A percentile compares a stretch with the other conserved stretches of the same genome.
These are phyloP conservation scores for Penicillium ochrochloron DNA, from an alignment of 495 filamentous ascomycete species.

Conservation along the genomic window DNA sequence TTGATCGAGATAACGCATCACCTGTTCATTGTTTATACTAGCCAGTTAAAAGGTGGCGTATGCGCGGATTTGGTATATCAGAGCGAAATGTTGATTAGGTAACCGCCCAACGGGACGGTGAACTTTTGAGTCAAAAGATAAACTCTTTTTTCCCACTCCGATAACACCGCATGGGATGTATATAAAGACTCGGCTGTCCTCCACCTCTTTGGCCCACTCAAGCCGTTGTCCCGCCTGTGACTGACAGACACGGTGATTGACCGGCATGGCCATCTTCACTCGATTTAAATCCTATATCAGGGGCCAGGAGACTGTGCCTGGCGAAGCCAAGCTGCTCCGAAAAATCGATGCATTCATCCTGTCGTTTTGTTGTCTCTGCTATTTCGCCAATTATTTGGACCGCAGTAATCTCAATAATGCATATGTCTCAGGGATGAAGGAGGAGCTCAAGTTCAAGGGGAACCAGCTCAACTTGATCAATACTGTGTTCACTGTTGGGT, in stretches of 20 bases:
- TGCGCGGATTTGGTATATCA: slow-evolving; percentile 2
- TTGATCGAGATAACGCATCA: slow-evolving; percentile 1
- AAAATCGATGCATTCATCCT: slow-evolving; percentile 65
- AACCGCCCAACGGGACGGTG: slow-evolving; percentile 1
- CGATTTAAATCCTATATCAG: slow-evolving; percentile 11
- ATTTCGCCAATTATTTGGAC: slow-evolving; percentile 59
- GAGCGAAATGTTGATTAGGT: slow-evolving; percentile 3
- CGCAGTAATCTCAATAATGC: slow-evolving; percentile 64
- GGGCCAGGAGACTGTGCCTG: slow-evolving; percentile 17
- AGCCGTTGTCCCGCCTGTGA: slow-evolving; percentile 6
- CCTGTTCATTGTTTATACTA: background rate
- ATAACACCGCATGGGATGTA: background rate
- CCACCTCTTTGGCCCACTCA: background rate
- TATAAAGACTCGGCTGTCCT: background rate
- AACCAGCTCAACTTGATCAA: slow-evolving; percentile 64
- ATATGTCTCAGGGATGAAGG: slow-evolving; percentile 70
- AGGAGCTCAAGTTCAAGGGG: slow-evolving; percentile 60
- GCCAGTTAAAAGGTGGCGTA: background rate
- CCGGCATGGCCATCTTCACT: slow-evolving; percentile 5
- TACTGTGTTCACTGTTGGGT: slow-evolving; percentile 46
- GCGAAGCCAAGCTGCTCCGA: slow-evolving; percentile 29
- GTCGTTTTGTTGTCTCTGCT: slow-evolving; percentile 65
- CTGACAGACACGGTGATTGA: slow-evolving; percentile 19
- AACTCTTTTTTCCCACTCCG: background rate
- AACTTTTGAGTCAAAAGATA: slow-evolving; percentile 3